Evolutionary conservation across 805 yeast genomes (phyloP).

Genomic region (Kuraishia capsulata): DNA sequence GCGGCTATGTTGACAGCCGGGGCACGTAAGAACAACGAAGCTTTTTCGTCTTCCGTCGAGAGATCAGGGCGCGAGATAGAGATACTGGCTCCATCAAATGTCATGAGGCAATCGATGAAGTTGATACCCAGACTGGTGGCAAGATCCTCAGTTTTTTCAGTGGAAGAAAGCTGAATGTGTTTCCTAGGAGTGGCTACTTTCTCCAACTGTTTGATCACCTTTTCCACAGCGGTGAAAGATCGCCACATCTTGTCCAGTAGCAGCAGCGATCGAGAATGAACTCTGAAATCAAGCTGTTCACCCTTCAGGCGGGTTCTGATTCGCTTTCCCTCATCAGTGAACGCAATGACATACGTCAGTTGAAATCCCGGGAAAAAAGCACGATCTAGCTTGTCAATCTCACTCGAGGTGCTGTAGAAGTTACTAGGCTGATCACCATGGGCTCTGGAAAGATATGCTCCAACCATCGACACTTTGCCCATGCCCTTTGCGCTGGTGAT

Average conservation of each 20-base stretch:
- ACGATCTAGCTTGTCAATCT: slow-evolving; percentile 41
- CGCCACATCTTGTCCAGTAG: slow-evolving; percentile 43
- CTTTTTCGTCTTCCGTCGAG: slow-evolving; percentile 25
- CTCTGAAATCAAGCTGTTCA: slow-evolving; percentile 58
- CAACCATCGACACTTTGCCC: slow-evolving; percentile 62
- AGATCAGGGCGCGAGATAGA: slow-evolving; percentile 35
- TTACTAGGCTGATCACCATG: slow-evolving; percentile 43
- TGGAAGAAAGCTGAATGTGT: neutral
- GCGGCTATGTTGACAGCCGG: slow-evolving; percentile 62
- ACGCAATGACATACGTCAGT: slow-evolving; percentile 31
- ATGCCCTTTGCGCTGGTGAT: slow-evolving; percentile 50
- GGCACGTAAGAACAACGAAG: slow-evolving; percentile 57
- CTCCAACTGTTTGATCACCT: neutral
- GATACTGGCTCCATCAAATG: slow-evolving; percentile 65
- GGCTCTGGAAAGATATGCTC: slow-evolving; percentile 66
- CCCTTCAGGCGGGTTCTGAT: slow-evolving; percentile 50
- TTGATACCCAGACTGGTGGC: slow-evolving; percentile 1
- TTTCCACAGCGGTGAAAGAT: slow-evolving; percentile 25
- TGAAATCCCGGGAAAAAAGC: slow-evolving; percentile 67
- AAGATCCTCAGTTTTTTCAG: neutral
- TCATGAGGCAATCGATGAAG: slow-evolving; percentile 37
- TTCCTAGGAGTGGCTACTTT: neutral
- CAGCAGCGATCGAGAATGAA: slow-evolving; percentile 45
- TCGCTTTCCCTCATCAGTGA: slow-evolving; percentile 17
- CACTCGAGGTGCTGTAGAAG: slow-evolving; percentile 38